A percentile compares a stretch with the other conserved stretches of the same genome.
Conservation (phyloP, 257 asterid species). For the Agastache rugosa region DNA sequence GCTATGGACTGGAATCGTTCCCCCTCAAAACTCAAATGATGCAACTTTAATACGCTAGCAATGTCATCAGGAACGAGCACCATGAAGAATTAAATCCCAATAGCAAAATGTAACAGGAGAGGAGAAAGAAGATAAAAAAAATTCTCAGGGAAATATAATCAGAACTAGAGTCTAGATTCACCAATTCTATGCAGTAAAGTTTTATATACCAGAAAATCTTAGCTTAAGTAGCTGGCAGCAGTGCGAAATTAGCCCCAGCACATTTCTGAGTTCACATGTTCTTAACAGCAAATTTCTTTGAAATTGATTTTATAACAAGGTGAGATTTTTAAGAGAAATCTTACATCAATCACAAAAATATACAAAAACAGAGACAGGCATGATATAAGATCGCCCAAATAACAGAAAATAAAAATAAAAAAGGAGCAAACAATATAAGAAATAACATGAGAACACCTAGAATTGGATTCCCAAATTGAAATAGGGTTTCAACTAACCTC, state of each 20-base stretch:
- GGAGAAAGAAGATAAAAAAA: background rate
- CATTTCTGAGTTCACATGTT: background rate
- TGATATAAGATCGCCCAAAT: conserved; percentile 12
- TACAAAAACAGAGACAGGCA: background rate
- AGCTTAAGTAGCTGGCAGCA: background rate
- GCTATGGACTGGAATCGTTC: background rate
- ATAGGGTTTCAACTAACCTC: conserved; percentile 44
- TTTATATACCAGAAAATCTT: background rate
- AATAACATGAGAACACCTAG: background rate
- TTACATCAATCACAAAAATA: background rate
- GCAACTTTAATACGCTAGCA: background rate
- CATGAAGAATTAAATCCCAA: background rate
- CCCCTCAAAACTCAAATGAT: background rate
- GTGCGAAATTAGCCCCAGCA: background rate
- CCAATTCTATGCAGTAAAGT: background rate
- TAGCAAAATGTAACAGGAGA: background rate
- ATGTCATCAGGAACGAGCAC: no score
- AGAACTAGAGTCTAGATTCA: background rate
- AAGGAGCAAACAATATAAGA: conserved; percentile 1
- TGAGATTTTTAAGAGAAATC: background rate
- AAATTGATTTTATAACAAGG: background rate
- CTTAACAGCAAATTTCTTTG: conserved; percentile 11
- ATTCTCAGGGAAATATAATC: background rate
- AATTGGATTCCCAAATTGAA: conserved; percentile 21
- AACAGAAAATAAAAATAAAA: background rate